Base-by-base conservation (phyloP, 768 basidiomycete species). In the Xerocomellus chrysenteron region DNA sequence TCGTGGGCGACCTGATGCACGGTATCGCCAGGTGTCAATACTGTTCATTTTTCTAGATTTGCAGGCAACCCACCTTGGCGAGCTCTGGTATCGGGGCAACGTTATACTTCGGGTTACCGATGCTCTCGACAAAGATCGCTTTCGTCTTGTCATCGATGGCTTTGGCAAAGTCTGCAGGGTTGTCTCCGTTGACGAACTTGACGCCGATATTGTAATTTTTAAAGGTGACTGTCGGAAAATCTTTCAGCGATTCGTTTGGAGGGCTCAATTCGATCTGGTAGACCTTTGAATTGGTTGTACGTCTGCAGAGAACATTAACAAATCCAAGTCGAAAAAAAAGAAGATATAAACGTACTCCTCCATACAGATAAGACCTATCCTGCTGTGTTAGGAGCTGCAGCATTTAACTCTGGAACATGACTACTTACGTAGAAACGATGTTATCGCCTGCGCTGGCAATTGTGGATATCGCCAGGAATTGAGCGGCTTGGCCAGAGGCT, bases 121-220 rank as follows among this genome's bases (percentile, higher is more conserved):
- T 89, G 54, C 76, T 83, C 73, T 92, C 90, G 9, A 91, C 78
- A 67, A 79, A 90, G 47, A 91, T 80, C 0, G 84, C 89, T 65
- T 87, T 91, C 11, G 91, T 93, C 35, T 85, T 84, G 13, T 84
- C 82, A 60, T 92, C 88, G 61, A 93, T 90, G 7, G 81, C 87
- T 4, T 80, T 80, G 0, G 73, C 81, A 64, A 89, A 88, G 0
- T 75, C 82, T 39, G 76, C 80, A 0, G 88, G 82, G 36, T 80
- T 75, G 35, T 76, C 73, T 11, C 79, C 79, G 1, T 76, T 69
- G 53, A 92, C 83, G 66, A 86, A 92, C 66, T 58, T 65, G 54
- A 62, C 54, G 1, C 53, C 54, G 3, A 64, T 62, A 5, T 17
- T 10, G 13, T 40, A 65, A 2, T 61, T 54, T 12, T 61, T 65